Evolutionary conservation across 1,284 basidiomycete genomes (phyloP).

Genomic region (Tilletia caries): DNA sequence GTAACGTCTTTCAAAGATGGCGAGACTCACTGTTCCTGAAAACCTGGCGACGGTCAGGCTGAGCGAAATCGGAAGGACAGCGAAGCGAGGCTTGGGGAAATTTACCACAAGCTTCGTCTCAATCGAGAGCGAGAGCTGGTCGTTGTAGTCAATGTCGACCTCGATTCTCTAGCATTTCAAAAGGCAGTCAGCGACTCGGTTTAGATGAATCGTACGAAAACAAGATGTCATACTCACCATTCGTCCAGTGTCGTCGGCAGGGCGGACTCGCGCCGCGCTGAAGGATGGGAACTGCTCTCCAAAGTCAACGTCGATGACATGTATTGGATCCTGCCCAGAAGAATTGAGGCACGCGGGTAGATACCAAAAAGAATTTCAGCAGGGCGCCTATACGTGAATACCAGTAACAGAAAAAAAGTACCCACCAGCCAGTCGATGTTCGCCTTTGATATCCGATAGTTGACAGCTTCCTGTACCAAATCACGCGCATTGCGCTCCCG

Average conservation of each 20-base stretch:
- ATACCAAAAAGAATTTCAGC: no score
- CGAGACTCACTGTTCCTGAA: conserved; percentile 58
- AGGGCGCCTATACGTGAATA: no score
- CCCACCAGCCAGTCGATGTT: conserved; percentile 19
- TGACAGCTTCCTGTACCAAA: conserved; percentile 49
- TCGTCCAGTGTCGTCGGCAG: conserved; percentile 59
- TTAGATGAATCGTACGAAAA: background rate
- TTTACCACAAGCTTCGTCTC: conserved; percentile 62
- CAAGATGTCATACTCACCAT: conserved; percentile 52
- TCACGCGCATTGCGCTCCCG: conserved; percentile 31
- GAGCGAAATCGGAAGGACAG: conserved; percentile 60
- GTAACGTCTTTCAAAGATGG: background rate
- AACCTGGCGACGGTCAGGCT: conserved; percentile 60
- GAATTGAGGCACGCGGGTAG: no score
- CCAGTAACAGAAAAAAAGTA: background rate
- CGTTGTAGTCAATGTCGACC: conserved; percentile 61
- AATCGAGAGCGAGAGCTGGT: conserved; percentile 59
- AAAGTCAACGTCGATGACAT: conserved; percentile 60
- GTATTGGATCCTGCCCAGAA: conserved; percentile 58
- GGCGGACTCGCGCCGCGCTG: conserved; percentile 60
- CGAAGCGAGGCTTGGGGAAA: conserved; percentile 61
- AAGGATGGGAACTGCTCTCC: conserved; percentile 59
- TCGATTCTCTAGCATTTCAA: conserved; percentile 56
- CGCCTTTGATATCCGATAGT: conserved; percentile 20
- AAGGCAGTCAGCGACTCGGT: background rate